Percentiles rank a stretch among this genome's conserved stretches.
These are phyloP conservation scores for Pouteria campechiana DNA, from an alignment of 179 eudicot species.

Conservation along the genomic window DNA sequence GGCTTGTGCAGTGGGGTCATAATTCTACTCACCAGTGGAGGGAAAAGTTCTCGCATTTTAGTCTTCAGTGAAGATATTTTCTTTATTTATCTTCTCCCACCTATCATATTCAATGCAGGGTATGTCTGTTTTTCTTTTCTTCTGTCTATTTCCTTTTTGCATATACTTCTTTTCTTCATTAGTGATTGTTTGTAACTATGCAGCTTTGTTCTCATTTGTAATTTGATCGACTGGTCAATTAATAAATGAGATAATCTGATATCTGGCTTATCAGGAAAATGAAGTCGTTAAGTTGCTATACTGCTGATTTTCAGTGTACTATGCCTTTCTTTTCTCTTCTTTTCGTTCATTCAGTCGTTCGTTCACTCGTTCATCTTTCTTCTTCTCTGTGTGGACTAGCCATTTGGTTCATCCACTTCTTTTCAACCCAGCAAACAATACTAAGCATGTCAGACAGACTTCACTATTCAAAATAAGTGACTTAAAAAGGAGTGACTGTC, in stretches of 20 bases:
- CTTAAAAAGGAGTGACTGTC: too few species aligned
- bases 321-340: background rate
- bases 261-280: too few species aligned
- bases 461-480: too few species aligned
- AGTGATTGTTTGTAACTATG: too few species aligned
- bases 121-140: constrained; percentile 12
- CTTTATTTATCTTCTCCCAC: constrained; percentile 97
- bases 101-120: constrained; percentile 98
- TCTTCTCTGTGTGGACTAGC: too few species aligned
- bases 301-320: background rate
- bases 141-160: background rate
- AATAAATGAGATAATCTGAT: too few species aligned
- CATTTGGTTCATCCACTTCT: too few species aligned
- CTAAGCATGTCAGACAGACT: too few species aligned
- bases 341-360: background rate
- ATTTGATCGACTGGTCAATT: too few species aligned
- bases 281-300: too few species aligned
- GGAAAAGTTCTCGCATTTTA: constrained; percentile 74
- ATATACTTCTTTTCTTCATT: background rate
- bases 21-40: constrained; percentile 64
- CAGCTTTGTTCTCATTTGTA: too few species aligned
- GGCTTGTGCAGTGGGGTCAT: constrained; percentile 75
- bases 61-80: constrained; percentile 98
- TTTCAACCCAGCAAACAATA: too few species aligned
- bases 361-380: background rate